Base-by-base conservation (phyloP, 257 asterid genomes). In the Nicotiana otophora region DNA sequence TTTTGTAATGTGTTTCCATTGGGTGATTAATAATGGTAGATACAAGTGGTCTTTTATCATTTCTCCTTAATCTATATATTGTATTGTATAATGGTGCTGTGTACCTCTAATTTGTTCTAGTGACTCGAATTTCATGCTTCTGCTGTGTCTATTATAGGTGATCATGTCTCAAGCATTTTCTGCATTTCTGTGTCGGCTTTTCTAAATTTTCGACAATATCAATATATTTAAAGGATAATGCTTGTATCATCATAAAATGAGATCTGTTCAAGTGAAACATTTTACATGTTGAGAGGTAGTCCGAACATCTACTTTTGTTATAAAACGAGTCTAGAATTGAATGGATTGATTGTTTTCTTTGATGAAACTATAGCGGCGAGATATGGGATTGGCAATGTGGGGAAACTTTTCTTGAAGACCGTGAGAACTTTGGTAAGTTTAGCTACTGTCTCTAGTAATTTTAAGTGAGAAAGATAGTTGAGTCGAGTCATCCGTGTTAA, bases 301-400 rank as follows among this genome's bases (percentile, higher is more conserved):
- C 64, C 20, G 1, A 5, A 58, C 46, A 2, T 5, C 0, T n/a
- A 14, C 16, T 14, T 11, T 5, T 48, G 31, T 31, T 33, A 76
- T 7, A 28, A 58, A 60, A 48, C 46, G 4, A 46, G 39, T 72
- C 6, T 14, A 46, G 61, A 7, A 48, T 72, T 72, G 79, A 72
- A 72, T 6, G 15, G 84, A 53, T 42, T 16, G 26, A 51, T 55
- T 68, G 54, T 28, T 36, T 55, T 10, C 54, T 63, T 9, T 86
- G 51, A n/a, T 84, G 82, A 28, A 60, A 76, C 68, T 36, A 11
- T 53, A 5, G 63, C 84, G 69, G 81, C 20, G 84, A 85, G 57
- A 62, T 77, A 48, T 85, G 82, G 87, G 85, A 83, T 53, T 83
- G 83, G 84, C 86, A 81, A 81, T 23, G 81, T 12, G 75, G 80